Base-by-base conservation (phyloP, 192 early-diverging fungal species). In the Coemansia sp. region DNA sequence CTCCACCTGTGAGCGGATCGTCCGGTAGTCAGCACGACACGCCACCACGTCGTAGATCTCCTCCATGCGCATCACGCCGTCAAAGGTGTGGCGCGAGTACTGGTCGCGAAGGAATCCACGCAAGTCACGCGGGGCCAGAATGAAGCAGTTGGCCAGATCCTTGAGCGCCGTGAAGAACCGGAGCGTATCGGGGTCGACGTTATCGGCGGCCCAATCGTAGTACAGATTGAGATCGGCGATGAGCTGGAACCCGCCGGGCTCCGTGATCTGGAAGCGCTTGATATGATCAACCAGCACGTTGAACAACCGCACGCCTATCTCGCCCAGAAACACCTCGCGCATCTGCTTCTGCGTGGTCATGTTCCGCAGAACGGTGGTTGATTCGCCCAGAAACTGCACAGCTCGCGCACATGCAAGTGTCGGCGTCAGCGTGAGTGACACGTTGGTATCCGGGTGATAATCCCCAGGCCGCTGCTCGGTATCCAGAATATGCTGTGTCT, bases 321-420 rank as follows among this genome's bases (percentile, higher is more conserved):
- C 97, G 67, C 89, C 91, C 59, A 93, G 88, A 77, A 96, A 95
- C 42, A 98, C 91, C 63, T 95, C 92, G 68, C 94, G 85, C 38
- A 93, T 95, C 54, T 91, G 77, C 76, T 92, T 91, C 58, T 98
- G 93, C 13, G 91, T 87, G 7, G 87, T 87, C 44, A 93, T 92
- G 45, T 70, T 79, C 13, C 58, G 75, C 64, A 98, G 67, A 64
- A 93, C 81, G 61, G 87, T 86, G 2, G 89, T 88, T 64, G 94
- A 93, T 10, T 87, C 84, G 40, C 88, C 87, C 52, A 98, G 72
- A 72, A 90, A 93, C 52, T 88, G 90, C 56, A 98, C 88, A 0
- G 89, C 89, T 38, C 88, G 84, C 44, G 68, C 62, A 59, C 95
- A 98, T 16, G 97, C 94, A 86, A 90, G 64, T 11, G 95, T 95